phyloP scores from a whole-genome alignment of 2,329 filamentous ascomycete species.

The Stachybotrys chlorohalonatus region DNA sequence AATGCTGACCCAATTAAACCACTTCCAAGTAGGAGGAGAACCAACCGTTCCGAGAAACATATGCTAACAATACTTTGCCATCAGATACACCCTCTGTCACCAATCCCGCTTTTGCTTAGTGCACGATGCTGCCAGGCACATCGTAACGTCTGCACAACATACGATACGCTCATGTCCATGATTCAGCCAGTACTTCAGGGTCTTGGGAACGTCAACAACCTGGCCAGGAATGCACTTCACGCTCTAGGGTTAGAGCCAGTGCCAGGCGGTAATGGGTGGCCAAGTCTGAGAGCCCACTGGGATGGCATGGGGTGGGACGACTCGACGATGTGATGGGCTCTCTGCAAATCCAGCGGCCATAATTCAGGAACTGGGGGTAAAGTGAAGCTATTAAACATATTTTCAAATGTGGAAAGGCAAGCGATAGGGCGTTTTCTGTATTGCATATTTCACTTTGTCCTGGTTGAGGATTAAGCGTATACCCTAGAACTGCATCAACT shows the following conservation, averaged over 20 bases:
- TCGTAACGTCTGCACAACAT: background rate
- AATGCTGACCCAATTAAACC: background rate
- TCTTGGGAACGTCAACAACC: background rate
- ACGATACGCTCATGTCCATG: background rate
- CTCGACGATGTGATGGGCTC: background rate
- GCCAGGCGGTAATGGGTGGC: background rate
- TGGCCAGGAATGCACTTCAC: background rate
- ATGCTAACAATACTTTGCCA: background rate
- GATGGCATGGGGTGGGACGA: background rate
- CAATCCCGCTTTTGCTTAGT: background rate
- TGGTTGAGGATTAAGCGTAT: no score
- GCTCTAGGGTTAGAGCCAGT: background rate
- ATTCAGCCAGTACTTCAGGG: background rate
- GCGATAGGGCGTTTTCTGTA: no score
- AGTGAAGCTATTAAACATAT: no score
- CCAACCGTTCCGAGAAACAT: background rate
- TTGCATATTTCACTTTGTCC: no score
- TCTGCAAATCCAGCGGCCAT: no score
- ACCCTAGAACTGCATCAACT: no score
- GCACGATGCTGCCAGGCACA: background rate
- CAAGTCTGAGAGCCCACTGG: background rate
- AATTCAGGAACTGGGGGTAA: no score
- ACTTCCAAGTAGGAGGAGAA: background rate
- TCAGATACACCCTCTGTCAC: background rate
- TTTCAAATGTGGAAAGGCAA: no score